phyloP scores from a whole-genome alignment of 768 basidiomycete species.

The Termitomyces sp. region DNA sequence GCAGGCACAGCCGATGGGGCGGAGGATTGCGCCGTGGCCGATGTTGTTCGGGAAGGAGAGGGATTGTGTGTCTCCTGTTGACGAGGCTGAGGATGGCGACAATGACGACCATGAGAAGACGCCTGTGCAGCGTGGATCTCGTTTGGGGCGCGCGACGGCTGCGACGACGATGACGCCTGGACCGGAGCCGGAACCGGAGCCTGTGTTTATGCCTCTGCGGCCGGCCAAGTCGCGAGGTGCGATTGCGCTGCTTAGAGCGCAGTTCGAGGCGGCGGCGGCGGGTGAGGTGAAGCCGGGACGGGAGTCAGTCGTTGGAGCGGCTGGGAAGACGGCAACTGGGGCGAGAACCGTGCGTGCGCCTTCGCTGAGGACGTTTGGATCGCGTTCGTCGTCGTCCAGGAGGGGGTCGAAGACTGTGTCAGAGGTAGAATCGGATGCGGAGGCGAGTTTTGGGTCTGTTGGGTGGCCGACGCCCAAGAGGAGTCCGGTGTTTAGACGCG shows the following conservation, averaged over 20 bases:
- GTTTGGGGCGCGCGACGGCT: not conserved
- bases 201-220: slow-evolving; percentile 53
- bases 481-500: slow-evolving; percentile 32
- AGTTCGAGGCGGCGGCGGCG: slow-evolving; percentile 13
- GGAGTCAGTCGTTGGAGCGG: not conserved
- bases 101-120: slow-evolving; percentile 3
- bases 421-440: not conserved
- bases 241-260: slow-evolving; percentile 10
- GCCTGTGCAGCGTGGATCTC: slow-evolving; percentile 34
- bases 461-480: slow-evolving; percentile 8
- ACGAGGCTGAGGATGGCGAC: not conserved
- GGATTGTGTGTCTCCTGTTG: not conserved
- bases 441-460: slow-evolving; percentile 3
- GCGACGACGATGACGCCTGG: slow-evolving; percentile 40
- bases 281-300: too few relatives aligned
- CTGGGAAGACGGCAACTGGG: not conserved
- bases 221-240: slow-evolving; percentile 34
- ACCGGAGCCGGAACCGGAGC: slow-evolving; percentile 46
- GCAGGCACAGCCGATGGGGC: slow-evolving; percentile 25
- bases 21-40: slow-evolving; percentile 62
- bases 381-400: slow-evolving; percentile 19
- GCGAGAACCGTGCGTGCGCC: slow-evolving; percentile 25
- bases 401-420: slow-evolving; percentile 6
- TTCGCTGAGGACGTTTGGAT: slow-evolving; percentile 33
- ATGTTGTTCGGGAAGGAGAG: slow-evolving; percentile 22